Base-by-base conservation (phyloP, 2,329 filamentous ascomycete species). In the Xylariaceae sp. region DNA sequence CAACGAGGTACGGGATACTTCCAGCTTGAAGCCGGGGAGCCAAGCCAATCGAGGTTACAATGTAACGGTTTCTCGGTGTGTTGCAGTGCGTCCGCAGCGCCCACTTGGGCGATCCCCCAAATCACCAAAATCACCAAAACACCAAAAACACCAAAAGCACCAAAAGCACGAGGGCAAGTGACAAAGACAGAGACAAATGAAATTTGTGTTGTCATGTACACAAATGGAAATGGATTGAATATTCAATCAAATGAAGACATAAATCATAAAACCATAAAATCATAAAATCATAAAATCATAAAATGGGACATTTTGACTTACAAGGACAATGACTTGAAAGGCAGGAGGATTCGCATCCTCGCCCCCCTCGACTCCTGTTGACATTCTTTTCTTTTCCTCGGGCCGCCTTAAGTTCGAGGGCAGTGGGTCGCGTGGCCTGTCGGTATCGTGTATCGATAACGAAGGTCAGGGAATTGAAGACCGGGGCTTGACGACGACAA, bases 251-350 rank as follows among this genome's bases (percentile, higher is more conserved):
- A 19, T 19, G 19, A 11, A 27, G 41, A 27, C 19, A 19, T 19
- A 4, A 43, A 43, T 43, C 19, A 19, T 19, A 19, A 19, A 19
- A 19, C 1, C 19, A 19, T 19, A 19, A 19, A 19, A 19, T 1
- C 19, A 19, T 19, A 19, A 19, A 19, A 19, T 2, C 1, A 19
- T 41, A 49, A 50, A 35, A 51, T 54, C 53, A 9, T 53, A 46
- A 43, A 47, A 12, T 5, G 2, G 29, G 3, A 12, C 5, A 57
- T 50, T 19, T 56, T 49, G 51, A 79, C 85, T 76, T 75, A 90
- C 87, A 75, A 90, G 71, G 56, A 90, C 77, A 72, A 89, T 88
- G 46, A 90, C 84, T 72, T 90, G 86, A 72, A 90, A 73, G 41
- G 82, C 81, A 68, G 82, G 78, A 54, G 56, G 47, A 50, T 51